Conservation (phyloP, 2,329 filamentous ascomycete species). For the Epichloe brachyelytri region DNA sequence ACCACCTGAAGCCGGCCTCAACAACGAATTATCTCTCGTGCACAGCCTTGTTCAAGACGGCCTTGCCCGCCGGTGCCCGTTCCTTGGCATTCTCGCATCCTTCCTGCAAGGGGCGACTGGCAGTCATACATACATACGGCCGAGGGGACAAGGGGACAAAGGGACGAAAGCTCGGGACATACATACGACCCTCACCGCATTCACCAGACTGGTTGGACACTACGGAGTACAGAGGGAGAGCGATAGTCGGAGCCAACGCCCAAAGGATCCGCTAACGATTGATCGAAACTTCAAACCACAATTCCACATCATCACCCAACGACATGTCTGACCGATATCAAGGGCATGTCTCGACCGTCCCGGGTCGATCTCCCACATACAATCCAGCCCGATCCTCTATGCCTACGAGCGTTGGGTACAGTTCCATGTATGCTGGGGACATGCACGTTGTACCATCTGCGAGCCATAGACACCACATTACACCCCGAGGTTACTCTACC, state of each 20-base stretch:
- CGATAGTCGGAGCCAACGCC: background rate
- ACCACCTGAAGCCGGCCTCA: background rate
- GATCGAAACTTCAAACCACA: no score
- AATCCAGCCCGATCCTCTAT: constrained; percentile 41
- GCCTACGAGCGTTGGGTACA: constrained; percentile 37
- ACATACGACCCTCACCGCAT: background rate
- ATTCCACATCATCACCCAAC: background rate
- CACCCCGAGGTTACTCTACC: constrained; percentile 22
- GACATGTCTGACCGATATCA: constrained; percentile 37
- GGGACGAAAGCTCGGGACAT: background rate
- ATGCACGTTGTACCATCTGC: constrained; percentile 39
- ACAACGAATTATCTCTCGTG: background rate
- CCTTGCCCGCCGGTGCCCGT: background rate
- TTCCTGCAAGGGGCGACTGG: background rate
- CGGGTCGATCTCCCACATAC: constrained; percentile 31
- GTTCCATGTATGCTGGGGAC: constrained; percentile 38
- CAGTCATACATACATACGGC: no score
- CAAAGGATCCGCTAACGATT: background rate
- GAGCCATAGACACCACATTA: constrained; percentile 20
- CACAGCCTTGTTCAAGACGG: background rate
- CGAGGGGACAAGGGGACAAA: background rate
- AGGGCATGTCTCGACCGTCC: constrained; percentile 19
- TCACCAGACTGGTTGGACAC: background rate
- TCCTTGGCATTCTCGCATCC: background rate
- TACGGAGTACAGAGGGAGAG: no score